Evolutionary conservation across 768 basidiomycete genomes (phyloP), one percentile per base, ranked within the genome.

Genomic region (Mycena maculata): DNA sequence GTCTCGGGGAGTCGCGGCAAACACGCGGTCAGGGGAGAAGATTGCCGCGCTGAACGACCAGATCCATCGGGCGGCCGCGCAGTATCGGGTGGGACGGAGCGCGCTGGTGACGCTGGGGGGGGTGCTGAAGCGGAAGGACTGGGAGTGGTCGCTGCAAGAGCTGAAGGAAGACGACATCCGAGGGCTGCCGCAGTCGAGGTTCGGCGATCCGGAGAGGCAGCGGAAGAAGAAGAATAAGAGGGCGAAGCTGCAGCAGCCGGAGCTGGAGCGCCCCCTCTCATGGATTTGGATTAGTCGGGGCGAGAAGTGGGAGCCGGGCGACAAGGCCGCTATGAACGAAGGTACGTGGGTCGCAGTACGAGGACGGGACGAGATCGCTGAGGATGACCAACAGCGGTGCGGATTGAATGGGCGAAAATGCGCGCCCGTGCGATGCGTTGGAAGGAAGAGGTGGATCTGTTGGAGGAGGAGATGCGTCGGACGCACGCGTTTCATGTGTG

Each of bases 1-100:
- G 30, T 58, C 74, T 20, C 60, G 66, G 2, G 74, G 75, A 3
- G 74, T 75, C 44, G 50, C 55, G 9, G 69, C 72, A 1, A 76
- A 77, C 39, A 77, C 74, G 0, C 60, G 70, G 12, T 74, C 77
- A 2, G 36, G 63, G 2, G 69, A 64, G 22, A 52, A 69, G 18
- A 71, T 76, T 8, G 47, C 28, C 15, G 54, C 62, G 8, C 50
- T 76, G 3, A 55, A 73, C 16, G 66, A 65, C 2, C 63, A 64
- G 31, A 73, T 74, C 25, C 41, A 70, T 20, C 60, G 60, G 4
- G 52, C 62, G n/a, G 66, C 69, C 0, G 61, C 48, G 12, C 68
- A 71, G 25, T 77, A 76, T 42, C 65, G 71, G 1, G 64, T 39
- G 1, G 72, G 72, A 11, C 71, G 67, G 33, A 25, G 1, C 1